These are phyloP conservation scores for Glebionis coronaria DNA, from an alignment of 129 eudicot species.

Conservation along the genomic window DNA sequence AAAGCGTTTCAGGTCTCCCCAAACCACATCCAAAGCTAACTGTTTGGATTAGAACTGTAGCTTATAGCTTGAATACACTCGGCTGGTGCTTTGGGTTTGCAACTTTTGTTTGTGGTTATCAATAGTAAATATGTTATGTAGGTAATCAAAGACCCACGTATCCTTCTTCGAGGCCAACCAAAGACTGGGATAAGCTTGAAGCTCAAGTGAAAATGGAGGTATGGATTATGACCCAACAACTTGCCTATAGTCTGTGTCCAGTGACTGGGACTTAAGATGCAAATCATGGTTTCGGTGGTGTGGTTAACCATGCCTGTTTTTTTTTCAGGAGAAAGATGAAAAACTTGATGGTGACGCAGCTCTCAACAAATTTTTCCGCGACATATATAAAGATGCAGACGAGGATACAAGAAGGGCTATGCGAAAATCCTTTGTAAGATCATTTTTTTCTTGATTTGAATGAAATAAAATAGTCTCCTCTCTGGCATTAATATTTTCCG, in stretches of 20 bases:
- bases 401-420: conserved; percentile 95
- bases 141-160: conserved; percentile 57
- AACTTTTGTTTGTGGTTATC: background rate
- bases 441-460: background rate
- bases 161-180: conserved; percentile 73
- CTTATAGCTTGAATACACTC: background rate
- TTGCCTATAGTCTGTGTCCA: background rate
- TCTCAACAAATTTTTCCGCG: conserved; percentile 82
- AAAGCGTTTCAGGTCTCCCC: too few species aligned
- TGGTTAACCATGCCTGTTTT: conserved; percentile 7
- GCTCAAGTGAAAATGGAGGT: conserved; percentile 95
- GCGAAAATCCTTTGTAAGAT: conserved; percentile 95
- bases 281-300: background rate
- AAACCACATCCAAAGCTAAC: too few species aligned
- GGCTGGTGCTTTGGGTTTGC: background rate
- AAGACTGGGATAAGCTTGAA: conserved; percentile 95
- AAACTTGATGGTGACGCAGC: conserved; percentile 98
- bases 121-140: conserved; percentile 28
- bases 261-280: background rate
- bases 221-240: background rate
- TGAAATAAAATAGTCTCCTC: too few species aligned
- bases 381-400: conserved; percentile 81
- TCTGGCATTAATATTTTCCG: background rate
- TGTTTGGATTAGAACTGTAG: background rate
- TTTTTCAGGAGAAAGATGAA: conserved; percentile 89